Percentiles rank a stretch among this genome's conserved stretches.
Conservation (phyloP, 169 alveolate genomes). For the Cryptosporidium ubiquitum region DNA sequence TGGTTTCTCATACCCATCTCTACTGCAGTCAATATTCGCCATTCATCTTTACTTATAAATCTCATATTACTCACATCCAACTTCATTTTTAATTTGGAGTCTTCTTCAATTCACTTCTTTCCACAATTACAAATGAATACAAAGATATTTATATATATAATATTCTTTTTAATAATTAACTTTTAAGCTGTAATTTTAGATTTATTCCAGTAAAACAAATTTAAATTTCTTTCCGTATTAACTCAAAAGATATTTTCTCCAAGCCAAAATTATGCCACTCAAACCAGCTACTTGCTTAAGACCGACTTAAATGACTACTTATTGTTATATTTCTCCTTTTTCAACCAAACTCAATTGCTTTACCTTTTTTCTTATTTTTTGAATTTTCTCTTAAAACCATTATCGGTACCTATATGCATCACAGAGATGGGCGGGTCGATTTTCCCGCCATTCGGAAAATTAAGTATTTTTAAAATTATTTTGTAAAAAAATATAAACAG, state of each 20-base stretch:
- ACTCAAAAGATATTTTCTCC: neutral
- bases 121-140: neutral
- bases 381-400: neutral
- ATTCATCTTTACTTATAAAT: conserved; percentile 87
- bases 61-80: conserved; percentile 75
- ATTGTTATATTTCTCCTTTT: neutral
- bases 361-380: neutral
- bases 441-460: neutral
- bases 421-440: neutral
- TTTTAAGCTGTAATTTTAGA: neutral
- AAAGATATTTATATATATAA: no score
- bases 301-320: neutral
- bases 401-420: neutral
- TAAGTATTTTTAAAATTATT: no score
- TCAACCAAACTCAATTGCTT: no score
- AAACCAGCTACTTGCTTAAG: no score
- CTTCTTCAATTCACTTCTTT: neutral
- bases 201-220: no score
- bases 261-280: no score
- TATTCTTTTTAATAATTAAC: no score
- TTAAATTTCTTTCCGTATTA: neutral
- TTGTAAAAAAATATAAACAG: no score
- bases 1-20: conserved; percentile 99
- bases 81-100: conserved; percentile 54
- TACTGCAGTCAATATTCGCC: conserved; percentile 94